Evolutionary conservation across 2,329 filamentous ascomycete species (phyloP).

Genomic region (Fusarium papillatum): DNA sequence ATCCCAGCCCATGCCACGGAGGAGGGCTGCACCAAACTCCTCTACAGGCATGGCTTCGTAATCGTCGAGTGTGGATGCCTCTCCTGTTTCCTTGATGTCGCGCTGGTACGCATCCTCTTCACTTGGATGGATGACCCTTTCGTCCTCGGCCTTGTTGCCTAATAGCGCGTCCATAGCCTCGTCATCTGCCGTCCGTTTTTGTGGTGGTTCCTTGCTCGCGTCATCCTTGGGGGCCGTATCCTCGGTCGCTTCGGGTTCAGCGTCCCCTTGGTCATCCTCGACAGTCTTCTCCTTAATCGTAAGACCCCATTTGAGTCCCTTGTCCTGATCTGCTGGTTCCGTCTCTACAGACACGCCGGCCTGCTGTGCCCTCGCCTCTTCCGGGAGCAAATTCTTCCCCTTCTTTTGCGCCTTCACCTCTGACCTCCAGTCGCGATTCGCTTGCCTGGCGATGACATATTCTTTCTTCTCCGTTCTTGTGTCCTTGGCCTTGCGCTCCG

Average conservation of each 20-base stretch:
- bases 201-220: slow-evolving; percentile 6
- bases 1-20: slow-evolving; percentile 98
- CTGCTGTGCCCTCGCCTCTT: slow-evolving; percentile 63
- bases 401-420: slow-evolving; percentile 62
- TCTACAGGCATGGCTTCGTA: slow-evolving; percentile 94
- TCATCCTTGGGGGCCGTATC: slow-evolving; percentile 18
- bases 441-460: slow-evolving; percentile 69
- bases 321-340: slow-evolving; percentile 60
- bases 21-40: slow-evolving; percentile 91
- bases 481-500: slow-evolving; percentile 52
- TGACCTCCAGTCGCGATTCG: slow-evolving; percentile 74
- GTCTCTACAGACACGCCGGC: slow-evolving; percentile 47
- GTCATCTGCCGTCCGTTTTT: slow-evolving; percentile 54
- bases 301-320: slow-evolving; percentile 69
- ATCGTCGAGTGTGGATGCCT: slow-evolving; percentile 82
- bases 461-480: slow-evolving; percentile 48
- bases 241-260: slow-evolving; percentile 12
- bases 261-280: slow-evolving; percentile 65
- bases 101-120: slow-evolving; percentile 78
- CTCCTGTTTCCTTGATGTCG: slow-evolving; percentile 80
- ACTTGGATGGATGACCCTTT: slow-evolving; percentile 68
- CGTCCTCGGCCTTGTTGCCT: slow-evolving; percentile 61
- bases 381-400: slow-evolving; percentile 70
- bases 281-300: slow-evolving; percentile 62
- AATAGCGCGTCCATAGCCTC: slow-evolving; percentile 78